Evolutionary conservation across 164 flowering plant genomes (phyloP), one percentile per base, ranked within the genome.

Genomic region (Sextonia rubra): DNA sequence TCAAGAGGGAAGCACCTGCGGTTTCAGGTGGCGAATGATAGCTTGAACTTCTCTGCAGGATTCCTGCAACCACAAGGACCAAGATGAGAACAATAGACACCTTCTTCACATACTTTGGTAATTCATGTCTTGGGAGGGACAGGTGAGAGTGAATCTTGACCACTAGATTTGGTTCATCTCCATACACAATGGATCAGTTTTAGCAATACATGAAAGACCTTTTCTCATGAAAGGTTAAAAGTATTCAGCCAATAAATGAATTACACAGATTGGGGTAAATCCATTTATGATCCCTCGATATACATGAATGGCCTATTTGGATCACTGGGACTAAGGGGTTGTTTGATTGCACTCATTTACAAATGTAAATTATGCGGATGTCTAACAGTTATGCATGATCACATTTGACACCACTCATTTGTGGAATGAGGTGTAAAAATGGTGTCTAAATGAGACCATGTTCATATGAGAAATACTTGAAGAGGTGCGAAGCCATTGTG

Each of bases 41-140:
- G 94, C 91, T 81, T 90, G 79, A 65, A 95, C 99, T 85, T 91
- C 91, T 77, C 81, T 76, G 85, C 99, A 93, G 1, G 99, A 95
- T 72, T 95, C 97, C 99, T 95, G 82, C 77, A 85, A 74, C 24
- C 30, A 71, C 72, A 76, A 12, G 25, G 60, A 60, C 69, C 60
- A 56, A n/a, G 7, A 66, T 69, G 70, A 69, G 64, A 27, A 73
- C 29, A 69, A 80, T 32, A 11, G 26, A 52, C 22, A 69, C 15
- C 17, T 47, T 18, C 62, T 47, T 18, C 3, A 9, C 60, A 27
- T 52, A 12, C n/a, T 52, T 52, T 14, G 58, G 58, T 52, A 52
- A 52, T 52, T 52, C 17, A 14, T 52, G 17, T 3, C 18, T 52
- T 52, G 20, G 17, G 58, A 52, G 17, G n/a, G 17, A 14, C n/a